Evolutionary conservation across 768 basidiomycete species (phyloP).

Genomic region (Mycena sanguinolenta): DNA sequence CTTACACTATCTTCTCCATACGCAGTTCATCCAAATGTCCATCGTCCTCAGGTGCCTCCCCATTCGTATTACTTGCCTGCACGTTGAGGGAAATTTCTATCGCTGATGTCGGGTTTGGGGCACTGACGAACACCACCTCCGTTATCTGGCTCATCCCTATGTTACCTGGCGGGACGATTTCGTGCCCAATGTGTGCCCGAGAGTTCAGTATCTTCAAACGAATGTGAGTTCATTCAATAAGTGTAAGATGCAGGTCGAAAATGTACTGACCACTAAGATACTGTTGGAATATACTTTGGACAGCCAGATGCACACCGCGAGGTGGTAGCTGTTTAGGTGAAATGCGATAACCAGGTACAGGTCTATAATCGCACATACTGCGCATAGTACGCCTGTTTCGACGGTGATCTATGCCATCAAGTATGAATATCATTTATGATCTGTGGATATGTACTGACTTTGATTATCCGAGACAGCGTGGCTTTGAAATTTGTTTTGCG

Average conservation of each 20-base stretch:
- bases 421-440: background rate
- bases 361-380: background rate
- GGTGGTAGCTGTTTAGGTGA: conserved; percentile 6
- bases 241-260: background rate
- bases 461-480: background rate
- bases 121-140: background rate
- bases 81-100: too few species aligned
- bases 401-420: conserved; percentile 7
- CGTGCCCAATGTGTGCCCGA: conserved; percentile 4
- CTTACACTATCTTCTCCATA: too few species aligned
- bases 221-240: background rate
- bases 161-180: too few species aligned
- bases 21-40: too few species aligned
- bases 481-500: background rate
- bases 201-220: conserved; percentile 10
- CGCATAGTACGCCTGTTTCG: conserved; percentile 17
- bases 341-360: conserved; percentile 2
- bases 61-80: too few species aligned
- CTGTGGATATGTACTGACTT: background rate
- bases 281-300: conserved; percentile 32
- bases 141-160: background rate
- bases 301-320: conserved; percentile 3
- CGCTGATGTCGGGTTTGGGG: too few species aligned
- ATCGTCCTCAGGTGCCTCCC: too few species aligned
- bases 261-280: conserved; percentile 17